Conservation (phyloP, 1,139 yeast genomes). For the Torulaspora pretoriensis region DNA sequence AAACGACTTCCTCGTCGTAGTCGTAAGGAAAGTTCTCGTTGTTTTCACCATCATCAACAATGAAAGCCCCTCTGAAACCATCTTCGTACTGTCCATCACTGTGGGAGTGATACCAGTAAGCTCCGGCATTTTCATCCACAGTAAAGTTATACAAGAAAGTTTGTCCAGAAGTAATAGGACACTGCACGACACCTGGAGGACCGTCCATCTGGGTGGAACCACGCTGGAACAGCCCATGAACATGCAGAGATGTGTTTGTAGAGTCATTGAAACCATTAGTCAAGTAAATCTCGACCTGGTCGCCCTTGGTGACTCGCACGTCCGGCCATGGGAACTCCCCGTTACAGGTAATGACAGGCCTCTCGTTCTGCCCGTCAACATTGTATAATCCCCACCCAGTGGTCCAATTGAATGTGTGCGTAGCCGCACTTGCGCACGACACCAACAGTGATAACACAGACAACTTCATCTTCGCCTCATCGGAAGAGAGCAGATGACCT, state of each 20-base stretch:
- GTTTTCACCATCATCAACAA: slow-evolving; percentile 51
- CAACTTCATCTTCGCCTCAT: neutral
- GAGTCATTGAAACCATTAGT: slow-evolving; percentile 61
- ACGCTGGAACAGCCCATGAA: slow-evolving; percentile 87
- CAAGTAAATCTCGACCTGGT: slow-evolving; percentile 63
- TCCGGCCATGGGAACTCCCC: slow-evolving; percentile 84
- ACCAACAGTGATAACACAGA: slow-evolving; percentile 2
- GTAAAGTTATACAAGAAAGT: slow-evolving; percentile 75
- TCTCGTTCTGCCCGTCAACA: slow-evolving; percentile 67
- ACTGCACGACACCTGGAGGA: slow-evolving; percentile 79
- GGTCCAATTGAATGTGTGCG: slow-evolving; percentile 54
- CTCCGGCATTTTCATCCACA: slow-evolving; percentile 73
- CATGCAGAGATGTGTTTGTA: slow-evolving; percentile 74
- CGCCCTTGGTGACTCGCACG: slow-evolving; percentile 67
- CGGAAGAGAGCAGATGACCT: neutral
- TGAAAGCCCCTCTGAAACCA: slow-evolving; percentile 79
- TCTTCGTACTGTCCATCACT: slow-evolving; percentile 82
- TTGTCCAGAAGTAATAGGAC: slow-evolving; percentile 76
- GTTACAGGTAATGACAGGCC: slow-evolving; percentile 75
- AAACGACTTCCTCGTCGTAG: slow-evolving; percentile 70
- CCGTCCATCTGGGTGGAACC: slow-evolving; percentile 79
- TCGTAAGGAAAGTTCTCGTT: slow-evolving; percentile 47
- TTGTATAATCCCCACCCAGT: slow-evolving; percentile 67
- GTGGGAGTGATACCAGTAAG: slow-evolving; percentile 96
- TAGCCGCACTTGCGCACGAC: slow-evolving; percentile 11